Conservation (phyloP, 208 protist species). For the Wallacemonas sp. region DNA sequence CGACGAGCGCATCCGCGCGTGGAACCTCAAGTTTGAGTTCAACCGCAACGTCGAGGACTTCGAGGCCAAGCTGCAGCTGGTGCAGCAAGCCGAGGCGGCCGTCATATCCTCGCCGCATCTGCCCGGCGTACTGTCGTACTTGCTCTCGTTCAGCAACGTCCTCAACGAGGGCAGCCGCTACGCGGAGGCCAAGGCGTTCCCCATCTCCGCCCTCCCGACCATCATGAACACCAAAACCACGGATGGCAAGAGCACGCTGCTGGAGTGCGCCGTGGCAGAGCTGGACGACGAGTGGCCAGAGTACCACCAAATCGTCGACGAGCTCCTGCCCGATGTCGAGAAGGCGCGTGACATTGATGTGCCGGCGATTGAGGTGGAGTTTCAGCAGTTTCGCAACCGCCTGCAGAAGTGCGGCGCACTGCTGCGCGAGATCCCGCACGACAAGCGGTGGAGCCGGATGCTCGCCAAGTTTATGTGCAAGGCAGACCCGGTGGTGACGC, state of each 20-base stretch:
- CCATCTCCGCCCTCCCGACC: constrained; percentile 64
- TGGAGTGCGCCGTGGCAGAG: constrained; percentile 55
- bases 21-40: constrained; percentile 71
- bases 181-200: constrained; percentile 73
- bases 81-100: constrained; percentile 36
- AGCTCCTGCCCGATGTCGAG: constrained; percentile 64
- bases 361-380: constrained; percentile 48
- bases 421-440: constrained; percentile 46
- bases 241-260: constrained; percentile 59
- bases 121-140: constrained; percentile 51
- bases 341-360: constrained; percentile 57
- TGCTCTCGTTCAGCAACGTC: constrained; percentile 76
- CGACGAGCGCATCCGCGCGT: constrained; percentile 67
- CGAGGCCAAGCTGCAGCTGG: constrained; percentile 46
- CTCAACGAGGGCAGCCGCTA: constrained; percentile 77
- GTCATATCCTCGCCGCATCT: constrained; percentile 49
- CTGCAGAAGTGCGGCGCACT: constrained; percentile 54
- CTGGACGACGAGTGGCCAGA: constrained; percentile 35
- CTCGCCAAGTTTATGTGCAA: constrained; percentile 66
- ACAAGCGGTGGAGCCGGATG: constrained; percentile 54
- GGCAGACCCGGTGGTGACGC: constrained; percentile 42
- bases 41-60: constrained; percentile 46
- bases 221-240: constrained; percentile 73
- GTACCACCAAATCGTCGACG: constrained; percentile 40
- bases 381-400: constrained; percentile 38